Percentiles rank a stretch among this genome's conserved stretches.
These are phyloP conservation scores for Mollisiaceae sp. DNA, from an alignment of 2,329 filamentous ascomycete species.

Conservation along the genomic window DNA sequence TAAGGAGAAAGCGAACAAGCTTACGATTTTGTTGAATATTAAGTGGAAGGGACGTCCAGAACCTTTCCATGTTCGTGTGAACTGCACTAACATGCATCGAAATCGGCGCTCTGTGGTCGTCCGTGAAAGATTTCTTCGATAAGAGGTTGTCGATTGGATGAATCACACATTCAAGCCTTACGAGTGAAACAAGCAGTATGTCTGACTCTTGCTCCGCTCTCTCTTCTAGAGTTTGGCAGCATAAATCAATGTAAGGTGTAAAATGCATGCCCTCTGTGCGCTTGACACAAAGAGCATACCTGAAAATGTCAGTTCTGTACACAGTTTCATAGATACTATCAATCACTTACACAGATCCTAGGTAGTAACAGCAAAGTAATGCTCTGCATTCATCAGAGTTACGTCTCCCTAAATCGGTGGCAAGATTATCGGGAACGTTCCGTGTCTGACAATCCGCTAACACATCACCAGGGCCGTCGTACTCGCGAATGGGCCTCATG, in stretches of 20 bases:
- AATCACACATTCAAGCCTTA: constrained; percentile 28
- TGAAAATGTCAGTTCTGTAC: constrained; percentile 15
- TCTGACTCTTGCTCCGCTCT: constrained; percentile 29
- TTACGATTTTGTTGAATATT: constrained; percentile 31
- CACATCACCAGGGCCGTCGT: constrained; percentile 22
- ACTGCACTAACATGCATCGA: constrained; percentile 32
- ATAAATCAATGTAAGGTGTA: constrained; percentile 32
- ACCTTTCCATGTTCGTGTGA: constrained; percentile 23
- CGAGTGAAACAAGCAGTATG: constrained; percentile 28
- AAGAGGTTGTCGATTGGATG: constrained; percentile 26
- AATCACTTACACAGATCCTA: constrained; percentile 28
- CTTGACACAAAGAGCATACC: constrained; percentile 23
- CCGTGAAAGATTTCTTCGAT: constrained; percentile 14
- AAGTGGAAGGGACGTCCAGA: constrained; percentile 27
- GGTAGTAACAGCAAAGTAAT: constrained; percentile 28
- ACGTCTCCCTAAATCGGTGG: constrained; percentile 4
- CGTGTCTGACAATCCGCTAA: neutral
- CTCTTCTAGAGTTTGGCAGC: constrained; percentile 26
- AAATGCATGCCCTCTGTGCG: constrained; percentile 29
- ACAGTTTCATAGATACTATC: neutral
- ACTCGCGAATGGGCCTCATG: constrained; percentile 26
- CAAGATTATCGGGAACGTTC: neutral
- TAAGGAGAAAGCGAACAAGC: constrained; percentile 12
- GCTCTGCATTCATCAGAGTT: constrained; percentile 32
- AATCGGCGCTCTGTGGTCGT: constrained; percentile 25